These are phyloP conservation scores for Chlamydomonas reinhardtii DNA, from an alignment of 163 green algal genomes.

Conservation along the genomic window DNA sequence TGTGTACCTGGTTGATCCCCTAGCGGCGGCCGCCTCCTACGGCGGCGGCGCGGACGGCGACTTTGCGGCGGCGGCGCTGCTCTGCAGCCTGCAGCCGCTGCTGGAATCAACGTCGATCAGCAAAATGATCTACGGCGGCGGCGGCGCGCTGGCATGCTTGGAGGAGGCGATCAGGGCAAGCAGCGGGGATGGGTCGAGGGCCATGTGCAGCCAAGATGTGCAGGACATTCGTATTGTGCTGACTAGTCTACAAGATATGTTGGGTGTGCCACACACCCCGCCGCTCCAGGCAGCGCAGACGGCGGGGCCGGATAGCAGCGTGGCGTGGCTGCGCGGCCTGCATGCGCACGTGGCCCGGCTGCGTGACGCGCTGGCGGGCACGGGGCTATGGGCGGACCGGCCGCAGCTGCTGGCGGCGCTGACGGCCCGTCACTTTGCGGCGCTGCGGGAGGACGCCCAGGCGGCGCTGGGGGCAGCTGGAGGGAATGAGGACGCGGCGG, in stretches of 20 bases:
- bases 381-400: conserved; percentile 33
- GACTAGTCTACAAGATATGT: background rate
- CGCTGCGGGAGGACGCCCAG: conserved; percentile 12
- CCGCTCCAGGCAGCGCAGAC: too few relatives aligned
- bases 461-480: background rate
- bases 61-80: background rate
- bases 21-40: too few relatives aligned
- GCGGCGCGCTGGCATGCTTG: too few relatives aligned
- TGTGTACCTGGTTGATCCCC: background rate
- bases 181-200: background rate
- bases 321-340: background rate
- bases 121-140: background rate
- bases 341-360: background rate
- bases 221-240: background rate
- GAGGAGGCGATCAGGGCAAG: too few relatives aligned
- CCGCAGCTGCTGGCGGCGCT: conserved; percentile 19
- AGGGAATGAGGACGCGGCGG: background rate
- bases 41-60: too few relatives aligned
- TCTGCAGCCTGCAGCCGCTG: background rate
- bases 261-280: background rate
- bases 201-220: background rate
- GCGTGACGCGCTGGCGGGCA: conserved; percentile 12
- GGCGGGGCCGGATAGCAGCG: conserved; percentile 9
- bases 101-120: background rate
- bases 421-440: conserved; percentile 1